These are phyloP conservation scores for Botrytis pseudocinerea DNA, from an alignment of 2,329 filamentous ascomycete species.

Conservation along the genomic window DNA sequence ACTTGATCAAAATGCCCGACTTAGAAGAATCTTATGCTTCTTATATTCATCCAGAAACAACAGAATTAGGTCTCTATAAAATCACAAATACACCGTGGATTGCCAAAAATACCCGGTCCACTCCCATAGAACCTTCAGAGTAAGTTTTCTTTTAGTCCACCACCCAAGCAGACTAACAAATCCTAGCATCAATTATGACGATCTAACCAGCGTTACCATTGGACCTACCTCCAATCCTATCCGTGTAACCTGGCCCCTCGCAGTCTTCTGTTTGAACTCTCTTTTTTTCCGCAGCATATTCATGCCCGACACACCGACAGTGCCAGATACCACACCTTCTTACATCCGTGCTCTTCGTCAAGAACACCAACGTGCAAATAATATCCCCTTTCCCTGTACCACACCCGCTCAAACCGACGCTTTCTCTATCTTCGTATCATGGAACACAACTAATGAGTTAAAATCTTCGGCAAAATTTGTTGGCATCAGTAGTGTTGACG, in stretches of 20 bases:
- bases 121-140: not conserved
- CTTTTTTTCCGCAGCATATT: conserved; percentile 10
- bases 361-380: not conserved
- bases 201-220: not conserved
- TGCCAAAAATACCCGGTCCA: not conserved
- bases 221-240: not conserved
- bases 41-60: rapidly evolving
- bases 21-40: not conserved
- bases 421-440: not conserved
- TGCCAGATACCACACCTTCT: not conserved
- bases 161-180: not conserved
- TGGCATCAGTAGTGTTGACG: not conserved
- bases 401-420: not conserved
- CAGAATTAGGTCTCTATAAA: not conserved
- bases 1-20: not conserved
- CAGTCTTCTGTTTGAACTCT: not conserved
- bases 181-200: not conserved
- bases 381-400: not conserved
- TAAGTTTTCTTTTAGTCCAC: rapidly evolving
- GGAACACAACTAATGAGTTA: not conserved
- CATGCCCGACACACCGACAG: not conserved
- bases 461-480: not conserved
- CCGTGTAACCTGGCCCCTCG: not conserved
- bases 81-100: not conserved
- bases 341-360: not conserved